Percentiles rank a stretch among this genome's conserved stretches.
Conservation (phyloP, 257 asterid species). For the Solanum tacnaense region DNA sequence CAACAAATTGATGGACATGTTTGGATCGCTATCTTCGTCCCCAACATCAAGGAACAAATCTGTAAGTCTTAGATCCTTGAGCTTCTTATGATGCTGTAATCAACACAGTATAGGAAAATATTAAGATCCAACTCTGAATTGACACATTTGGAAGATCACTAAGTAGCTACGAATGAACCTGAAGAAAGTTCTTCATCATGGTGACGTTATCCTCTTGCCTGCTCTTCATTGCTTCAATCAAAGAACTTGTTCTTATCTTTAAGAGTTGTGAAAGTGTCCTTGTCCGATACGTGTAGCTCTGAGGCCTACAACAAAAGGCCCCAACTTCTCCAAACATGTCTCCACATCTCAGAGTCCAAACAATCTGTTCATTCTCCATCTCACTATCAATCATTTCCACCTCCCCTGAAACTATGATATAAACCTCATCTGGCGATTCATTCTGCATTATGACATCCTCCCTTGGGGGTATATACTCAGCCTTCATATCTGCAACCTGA, state of each 20-base stretch:
- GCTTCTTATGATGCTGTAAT: slow-evolving; percentile 71
- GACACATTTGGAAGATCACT: background rate
- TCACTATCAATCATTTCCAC: slow-evolving; percentile 69
- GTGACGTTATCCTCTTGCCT: slow-evolving; percentile 53
- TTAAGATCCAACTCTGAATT: background rate
- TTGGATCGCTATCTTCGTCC: slow-evolving; percentile 41
- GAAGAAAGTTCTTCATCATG: slow-evolving; percentile 72
- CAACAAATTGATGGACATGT: slow-evolving; percentile 38
- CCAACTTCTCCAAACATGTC: slow-evolving; percentile 88
- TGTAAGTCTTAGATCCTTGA: slow-evolving; percentile 47
- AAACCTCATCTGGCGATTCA: slow-evolving; percentile 72
- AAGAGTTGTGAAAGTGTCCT: slow-evolving; percentile 76
- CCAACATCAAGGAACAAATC: slow-evolving; percentile 56
- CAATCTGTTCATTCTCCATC: slow-evolving; percentile 42
- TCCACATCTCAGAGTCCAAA: slow-evolving; percentile 44
- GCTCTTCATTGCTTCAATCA: slow-evolving; percentile 54
- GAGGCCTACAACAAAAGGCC: slow-evolving; percentile 70
- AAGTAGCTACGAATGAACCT: slow-evolving; percentile 19
- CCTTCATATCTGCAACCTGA: slow-evolving; percentile 84
- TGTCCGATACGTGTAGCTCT: slow-evolving; percentile 64
- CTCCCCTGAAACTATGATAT: slow-evolving; percentile 83
- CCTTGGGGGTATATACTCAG: slow-evolving; percentile 81
- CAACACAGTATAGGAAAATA: background rate
- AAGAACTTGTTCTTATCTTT: slow-evolving; percentile 51
- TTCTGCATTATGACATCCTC: slow-evolving; percentile 81